Base-by-base conservation (phyloP, 257 asterid species). In the Fraxinus americana region DNA sequence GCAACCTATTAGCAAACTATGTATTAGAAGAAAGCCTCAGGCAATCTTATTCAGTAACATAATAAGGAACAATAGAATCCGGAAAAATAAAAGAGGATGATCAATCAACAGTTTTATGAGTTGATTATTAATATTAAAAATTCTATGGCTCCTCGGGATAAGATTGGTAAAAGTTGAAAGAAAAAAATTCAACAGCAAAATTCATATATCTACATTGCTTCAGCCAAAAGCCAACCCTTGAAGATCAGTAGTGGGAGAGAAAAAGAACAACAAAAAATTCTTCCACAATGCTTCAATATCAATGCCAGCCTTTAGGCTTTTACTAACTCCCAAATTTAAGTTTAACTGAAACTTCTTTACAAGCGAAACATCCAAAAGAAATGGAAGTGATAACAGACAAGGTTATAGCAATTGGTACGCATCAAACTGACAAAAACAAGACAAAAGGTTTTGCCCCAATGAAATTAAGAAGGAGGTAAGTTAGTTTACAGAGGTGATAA, bases 1-100 rank as follows among this genome's bases (percentile, higher is more conserved):
- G 96, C 90, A 81, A 93, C 99, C 99, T 95, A 85, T 27, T 83
- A 75, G 23, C 70, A 65, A 83, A 41, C 80, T 71, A 74, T 30
- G 54, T 57, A 59, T 85, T 77, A 87, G 52, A 80, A 65, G 72
- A 34, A 70, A 63, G 16, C 69, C 71, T 39, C 7, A 19, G 21
- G 65, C 76, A 70, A 59, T 48, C 48, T 27, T 41, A 12, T 32
- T 50, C 39, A 61, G 67, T 6, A 39, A 68, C 38, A 68, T 27
- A 57, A 38, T 17, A 25, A 79, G 65, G 57, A 77, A 66, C 30
- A 63, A 35, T 63, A 63, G 35, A 76, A 72, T 35, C 35, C 27
- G 50, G 72, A 76, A 8, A 66, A 84, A 32, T 39, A 68, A 75
- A 61, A 61, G 25, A 54, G 54, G 9, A 11, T 43, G 75, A n/a